phyloP scores from a whole-genome alignment of 2,329 filamentous ascomycete genomes.

The Cercospora citrullina region DNA sequence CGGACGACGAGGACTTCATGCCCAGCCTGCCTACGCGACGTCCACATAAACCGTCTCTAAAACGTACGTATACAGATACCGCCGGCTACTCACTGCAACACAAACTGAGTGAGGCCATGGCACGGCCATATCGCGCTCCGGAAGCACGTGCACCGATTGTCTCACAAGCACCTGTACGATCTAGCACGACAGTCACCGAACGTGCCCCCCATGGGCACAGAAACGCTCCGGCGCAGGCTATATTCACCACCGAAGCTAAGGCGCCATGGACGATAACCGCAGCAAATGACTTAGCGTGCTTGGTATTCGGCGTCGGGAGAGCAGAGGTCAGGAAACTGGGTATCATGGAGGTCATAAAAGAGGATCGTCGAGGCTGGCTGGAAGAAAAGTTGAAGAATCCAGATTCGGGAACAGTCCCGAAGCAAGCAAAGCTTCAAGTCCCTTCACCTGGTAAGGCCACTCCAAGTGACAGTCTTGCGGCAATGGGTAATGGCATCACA shows the following conservation, averaged over 20 bases:
- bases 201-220: slow-evolving; percentile 74
- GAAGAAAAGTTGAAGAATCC: slow-evolving; percentile 76
- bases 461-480: slow-evolving; percentile 47
- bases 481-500: slow-evolving; percentile 81
- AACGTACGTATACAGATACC: slow-evolving; percentile 85
- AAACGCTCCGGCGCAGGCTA: slow-evolving; percentile 91
- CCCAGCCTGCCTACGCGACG: slow-evolving; percentile 46
- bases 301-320: slow-evolving; percentile 98
- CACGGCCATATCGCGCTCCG: slow-evolving; percentile 71
- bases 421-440: slow-evolving; percentile 27
- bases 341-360: slow-evolving; percentile 90
- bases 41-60: slow-evolving; percentile 52
- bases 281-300: slow-evolving; percentile 91
- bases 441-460: slow-evolving; percentile 38
- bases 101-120: slow-evolving; percentile 80
- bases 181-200: slow-evolving; percentile 39
- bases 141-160: slow-evolving; percentile 50
- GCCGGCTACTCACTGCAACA: slow-evolving; percentile 72
- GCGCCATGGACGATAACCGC: slow-evolving; percentile 94
- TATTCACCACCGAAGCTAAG: slow-evolving; percentile 91
- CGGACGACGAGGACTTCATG: slow-evolving; percentile 30
- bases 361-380: slow-evolving; percentile 85
- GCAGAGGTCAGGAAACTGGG: slow-evolving; percentile 92
- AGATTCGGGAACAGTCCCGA: slow-evolving; percentile 43
- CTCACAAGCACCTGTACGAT: slow-evolving; percentile 37